Conservation (phyloP, 768 basidiomycete genomes). For the Collybiopsis luxurians region DNA sequence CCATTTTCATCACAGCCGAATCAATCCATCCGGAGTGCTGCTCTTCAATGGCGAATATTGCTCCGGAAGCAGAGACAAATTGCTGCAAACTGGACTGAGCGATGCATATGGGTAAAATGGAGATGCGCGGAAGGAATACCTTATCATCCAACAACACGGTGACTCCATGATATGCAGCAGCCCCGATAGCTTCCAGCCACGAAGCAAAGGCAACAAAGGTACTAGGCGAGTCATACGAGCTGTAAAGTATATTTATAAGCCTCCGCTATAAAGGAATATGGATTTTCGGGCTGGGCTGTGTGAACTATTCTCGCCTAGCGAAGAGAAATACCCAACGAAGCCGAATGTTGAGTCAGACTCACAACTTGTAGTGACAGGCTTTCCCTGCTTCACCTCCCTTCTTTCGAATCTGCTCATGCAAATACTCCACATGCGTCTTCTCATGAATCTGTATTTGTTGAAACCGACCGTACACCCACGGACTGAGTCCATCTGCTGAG, state of each 20-base stretch:
- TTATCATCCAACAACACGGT: constrained; percentile 40
- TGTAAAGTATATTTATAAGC: too few species aligned
- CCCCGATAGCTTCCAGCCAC: constrained; percentile 50
- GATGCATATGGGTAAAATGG: constrained; percentile 13
- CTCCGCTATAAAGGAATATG: too few species aligned
- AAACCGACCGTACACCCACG: constrained; percentile 49
- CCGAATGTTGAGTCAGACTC: constrained; percentile 16
- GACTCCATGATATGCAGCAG: constrained; percentile 48
- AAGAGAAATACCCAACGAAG: not conserved
- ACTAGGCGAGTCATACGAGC: constrained; percentile 42
- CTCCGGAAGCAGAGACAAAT: constrained; percentile 40
- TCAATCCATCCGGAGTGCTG: constrained; percentile 65
- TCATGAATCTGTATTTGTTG: constrained; percentile 56
- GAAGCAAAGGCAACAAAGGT: constrained; percentile 50
- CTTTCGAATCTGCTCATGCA: constrained; percentile 44
- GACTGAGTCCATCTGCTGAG: constrained; percentile 41
- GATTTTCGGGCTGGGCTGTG: too few species aligned
- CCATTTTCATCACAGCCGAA: constrained; percentile 42
- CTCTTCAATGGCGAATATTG: constrained; percentile 54
- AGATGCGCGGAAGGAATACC: constrained; percentile 27
- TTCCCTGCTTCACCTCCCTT: constrained; percentile 35
- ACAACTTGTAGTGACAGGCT: constrained; percentile 66
- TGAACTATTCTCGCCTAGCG: not conserved
- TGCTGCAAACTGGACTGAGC: constrained; percentile 12
- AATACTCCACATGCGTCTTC: constrained; percentile 48